A percentile compares a stretch with the other conserved stretches of the same genome.
Conservation (phyloP, 2,329 filamentous ascomycete species). For the Ilyonectria destructans region DNA sequence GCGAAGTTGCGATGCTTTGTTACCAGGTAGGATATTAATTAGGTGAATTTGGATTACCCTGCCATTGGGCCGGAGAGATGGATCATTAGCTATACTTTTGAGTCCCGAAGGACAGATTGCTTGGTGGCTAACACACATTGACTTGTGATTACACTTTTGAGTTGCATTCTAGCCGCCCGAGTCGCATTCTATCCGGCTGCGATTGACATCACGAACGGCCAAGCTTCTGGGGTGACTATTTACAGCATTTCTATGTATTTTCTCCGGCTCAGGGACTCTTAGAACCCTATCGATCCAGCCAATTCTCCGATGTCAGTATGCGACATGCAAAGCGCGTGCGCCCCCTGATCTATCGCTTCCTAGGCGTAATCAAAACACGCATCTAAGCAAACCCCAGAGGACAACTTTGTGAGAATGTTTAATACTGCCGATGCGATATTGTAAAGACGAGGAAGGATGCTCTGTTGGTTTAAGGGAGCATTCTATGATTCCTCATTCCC, state of each 20-base stretch:
- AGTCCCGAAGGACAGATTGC: not conserved
- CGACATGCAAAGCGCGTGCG: not conserved
- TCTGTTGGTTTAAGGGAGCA: conserved; percentile 12
- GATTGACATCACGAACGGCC: not conserved
- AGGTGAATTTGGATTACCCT: not conserved
- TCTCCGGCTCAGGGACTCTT: not conserved
- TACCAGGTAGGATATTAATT: conserved; percentile 20
- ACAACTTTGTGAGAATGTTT: not conserved
- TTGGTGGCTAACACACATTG: not conserved
- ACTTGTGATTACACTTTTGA: not conserved
- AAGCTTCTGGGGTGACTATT: not conserved
- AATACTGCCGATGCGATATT: not conserved
- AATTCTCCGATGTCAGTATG: not conserved
- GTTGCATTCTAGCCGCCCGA: too few relatives aligned
- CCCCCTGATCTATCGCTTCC: not conserved
- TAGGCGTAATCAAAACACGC: not conserved
- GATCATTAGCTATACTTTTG: not conserved
- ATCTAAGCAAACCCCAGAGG: not conserved
- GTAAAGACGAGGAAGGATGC: not conserved
- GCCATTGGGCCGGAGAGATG: not conserved
- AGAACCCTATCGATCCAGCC: not conserved
- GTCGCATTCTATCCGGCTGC: not conserved
- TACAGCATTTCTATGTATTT: not conserved
- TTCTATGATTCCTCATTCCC: conserved; percentile 40
- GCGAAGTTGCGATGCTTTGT: not conserved